Percentiles rank a stretch among this genome's conserved stretches.
Conservation (phyloP, 768 basidiomycete species). For the Termitomyces sp. region DNA sequence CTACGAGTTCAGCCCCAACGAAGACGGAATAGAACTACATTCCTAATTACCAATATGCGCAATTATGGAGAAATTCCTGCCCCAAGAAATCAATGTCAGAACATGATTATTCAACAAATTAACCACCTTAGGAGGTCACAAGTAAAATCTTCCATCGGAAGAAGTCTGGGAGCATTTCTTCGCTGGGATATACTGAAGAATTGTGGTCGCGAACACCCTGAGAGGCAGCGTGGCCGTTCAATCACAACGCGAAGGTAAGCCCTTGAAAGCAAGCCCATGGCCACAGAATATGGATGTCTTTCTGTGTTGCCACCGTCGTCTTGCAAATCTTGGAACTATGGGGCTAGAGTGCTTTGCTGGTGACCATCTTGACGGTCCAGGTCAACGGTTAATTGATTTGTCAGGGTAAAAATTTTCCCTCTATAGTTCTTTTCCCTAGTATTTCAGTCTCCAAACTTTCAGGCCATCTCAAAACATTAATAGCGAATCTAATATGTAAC, state of each 20-base stretch:
- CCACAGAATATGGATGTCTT: background rate
- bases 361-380: background rate
- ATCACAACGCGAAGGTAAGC: conserved; percentile 21
- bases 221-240: conserved; percentile 3
- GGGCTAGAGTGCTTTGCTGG: background rate
- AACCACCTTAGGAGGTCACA: conserved; percentile 63
- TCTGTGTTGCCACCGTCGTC: background rate
- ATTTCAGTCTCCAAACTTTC: background rate
- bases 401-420: background rate
- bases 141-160: conserved; percentile 57
- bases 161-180: conserved; percentile 24
- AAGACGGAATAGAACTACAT: background rate
- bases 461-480: background rate
- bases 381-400: background rate
- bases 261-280: conserved; percentile 16
- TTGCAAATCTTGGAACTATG: background rate
- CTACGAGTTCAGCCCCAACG: conserved; percentile 1
- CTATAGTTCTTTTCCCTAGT: background rate
- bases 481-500: background rate
- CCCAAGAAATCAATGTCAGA: background rate
- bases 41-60: conserved; percentile 76
- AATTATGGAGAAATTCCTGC: conserved; percentile 91
- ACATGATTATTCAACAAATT: no score
- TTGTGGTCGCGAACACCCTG: conserved; percentile 11
- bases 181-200: conserved; percentile 25